Evolutionary conservation across 192 early-diverging fungal genomes (phyloP), one percentile per base, ranked within the genome.

Genomic region (Linnemannia elongata): DNA sequence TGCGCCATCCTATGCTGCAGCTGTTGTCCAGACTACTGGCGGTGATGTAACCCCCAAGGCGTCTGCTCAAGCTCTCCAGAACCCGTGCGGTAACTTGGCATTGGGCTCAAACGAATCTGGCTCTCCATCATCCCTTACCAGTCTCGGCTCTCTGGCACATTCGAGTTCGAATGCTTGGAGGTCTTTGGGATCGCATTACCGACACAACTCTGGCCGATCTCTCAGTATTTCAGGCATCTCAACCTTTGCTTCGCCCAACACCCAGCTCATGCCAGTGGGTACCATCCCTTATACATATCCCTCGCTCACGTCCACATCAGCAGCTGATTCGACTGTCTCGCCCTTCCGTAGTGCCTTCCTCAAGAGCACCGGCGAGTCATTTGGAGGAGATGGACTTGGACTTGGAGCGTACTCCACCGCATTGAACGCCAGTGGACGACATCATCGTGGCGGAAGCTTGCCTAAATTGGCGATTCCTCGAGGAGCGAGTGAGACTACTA

Each of bases 1-100:
- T 20, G 24, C 52, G 6, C 77, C 77, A 22, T 79, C 77, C 27
- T 79, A 79, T 41, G 77, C 77, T 39, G 45, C 77, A 17, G 77
- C 77, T 8, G 77, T 79, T 42, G 52, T 47, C 47, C 69, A 79
- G 44, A 72, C 20, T 41, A 22, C 30, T 55, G 54, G 35, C 18
- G 5, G 54, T 1, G 30, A 66, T 66, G 60, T 33, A 12, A 66
- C 30, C 27, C 60, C 60, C 9, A 66, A 66, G 60, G 60, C 30
- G 60, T 33, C 27, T 12, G 30, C 60, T 66, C 30, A 66, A 33
- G 10, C 60, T 66, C 35, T 66, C 12, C 60, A 27, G 27, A 27
- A 66, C 27, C 60, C 30, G 27, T 66, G 27, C 30, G 60, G 60
- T 13, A 66, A 66, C 60, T 33, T 66, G 30, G 60, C 17, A 22